These are phyloP conservation scores for Friedmanniomyces endolithicus DNA, from an alignment of 495 filamentous ascomycete species.

Conservation along the genomic window DNA sequence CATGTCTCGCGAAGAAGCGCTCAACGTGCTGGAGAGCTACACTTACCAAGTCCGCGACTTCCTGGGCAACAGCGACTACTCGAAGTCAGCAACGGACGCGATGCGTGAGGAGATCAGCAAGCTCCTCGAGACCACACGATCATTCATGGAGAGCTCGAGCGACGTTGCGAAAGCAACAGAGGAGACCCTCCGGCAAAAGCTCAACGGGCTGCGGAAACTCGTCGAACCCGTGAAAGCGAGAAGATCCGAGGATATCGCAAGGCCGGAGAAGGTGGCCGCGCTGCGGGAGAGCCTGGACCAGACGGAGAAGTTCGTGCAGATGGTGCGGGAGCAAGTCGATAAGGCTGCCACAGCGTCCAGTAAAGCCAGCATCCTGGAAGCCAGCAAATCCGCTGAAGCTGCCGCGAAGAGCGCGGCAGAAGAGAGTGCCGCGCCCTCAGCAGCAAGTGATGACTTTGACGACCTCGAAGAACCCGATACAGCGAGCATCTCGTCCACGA, in stretches of 20 bases:
- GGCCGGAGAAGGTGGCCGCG: slow-evolving; percentile 51
- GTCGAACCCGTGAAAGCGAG: slow-evolving; percentile 56
- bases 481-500: slow-evolving; percentile 23
- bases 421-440: slow-evolving; percentile 21
- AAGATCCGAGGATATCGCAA: slow-evolving; percentile 50
- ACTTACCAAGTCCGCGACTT: slow-evolving; percentile 82
- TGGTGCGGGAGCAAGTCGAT: slow-evolving; percentile 37
- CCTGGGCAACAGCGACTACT: slow-evolving; percentile 61
- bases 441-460: slow-evolving; percentile 39
- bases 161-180: slow-evolving; percentile 65
- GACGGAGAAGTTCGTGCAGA: slow-evolving; percentile 43
- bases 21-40: slow-evolving; percentile 88
- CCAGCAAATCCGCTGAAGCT: slow-evolving; percentile 31
- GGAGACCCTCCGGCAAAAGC: slow-evolving; percentile 56
- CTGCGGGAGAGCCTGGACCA: slow-evolving; percentile 50
- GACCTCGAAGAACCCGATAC: slow-evolving; percentile 47
- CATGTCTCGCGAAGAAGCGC: slow-evolving; percentile 64
- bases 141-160: slow-evolving; percentile 67
- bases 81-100: slow-evolving; percentile 50
- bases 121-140: slow-evolving; percentile 53
- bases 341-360: slow-evolving; percentile 38
- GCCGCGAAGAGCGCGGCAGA: slow-evolving; percentile 13
- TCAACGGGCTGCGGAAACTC: slow-evolving; percentile 59
- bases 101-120: slow-evolving; percentile 50
- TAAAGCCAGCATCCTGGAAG: slow-evolving; percentile 31